These are phyloP conservation scores for Thelonectria blattea DNA, from an alignment of 2,329 filamentous ascomycete species.

Conservation along the genomic window DNA sequence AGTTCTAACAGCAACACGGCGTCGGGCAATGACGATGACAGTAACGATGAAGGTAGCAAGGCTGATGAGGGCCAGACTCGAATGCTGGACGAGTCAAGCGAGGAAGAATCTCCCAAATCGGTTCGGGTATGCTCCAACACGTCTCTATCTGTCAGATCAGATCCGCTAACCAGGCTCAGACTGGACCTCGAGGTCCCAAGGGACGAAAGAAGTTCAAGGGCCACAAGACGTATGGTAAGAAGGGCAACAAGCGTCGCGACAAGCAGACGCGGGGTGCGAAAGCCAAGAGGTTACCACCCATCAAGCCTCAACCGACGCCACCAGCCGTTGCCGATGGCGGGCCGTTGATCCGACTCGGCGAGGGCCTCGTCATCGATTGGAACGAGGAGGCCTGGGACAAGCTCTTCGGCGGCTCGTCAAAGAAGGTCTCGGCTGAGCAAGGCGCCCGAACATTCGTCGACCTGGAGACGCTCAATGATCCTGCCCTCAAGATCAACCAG, in stretches of 20 bases:
- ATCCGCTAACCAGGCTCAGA: constrained; percentile 13
- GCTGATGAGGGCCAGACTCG: constrained; percentile 50
- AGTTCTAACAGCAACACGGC: constrained; percentile 51
- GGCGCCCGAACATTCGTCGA: constrained; percentile 65
- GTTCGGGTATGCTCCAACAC: constrained; percentile 34
- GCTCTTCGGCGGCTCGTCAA: constrained; percentile 65
- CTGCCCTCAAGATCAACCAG: constrained; percentile 70
- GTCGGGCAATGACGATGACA: constrained; percentile 59
- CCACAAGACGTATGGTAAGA: constrained; percentile 55
- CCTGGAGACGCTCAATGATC: constrained; percentile 62
- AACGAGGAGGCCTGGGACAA: constrained; percentile 69
- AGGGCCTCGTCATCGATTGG: constrained; percentile 91
- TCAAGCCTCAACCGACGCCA: constrained; percentile 46
- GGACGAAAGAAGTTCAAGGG: constrained; percentile 57
- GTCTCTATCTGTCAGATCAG: not conserved
- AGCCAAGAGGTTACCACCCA: constrained; percentile 41
- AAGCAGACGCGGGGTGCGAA: constrained; percentile 50
- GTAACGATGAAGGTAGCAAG: constrained; percentile 55
- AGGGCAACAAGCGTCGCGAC: constrained; percentile 54
- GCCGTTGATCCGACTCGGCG: constrained; percentile 77
- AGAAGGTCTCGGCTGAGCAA: constrained; percentile 51
- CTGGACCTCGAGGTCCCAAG: constrained; percentile 35
- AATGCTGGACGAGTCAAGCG: constrained; percentile 65
- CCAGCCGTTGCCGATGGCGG: constrained; percentile 55
- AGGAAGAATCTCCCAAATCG: constrained; percentile 52